Percentiles rank a stretch among this genome's conserved stretches.
phyloP scores from a whole-genome alignment of 371 early-diverging fungal genomes.

The Neoconidiobolus thromboides region DNA sequence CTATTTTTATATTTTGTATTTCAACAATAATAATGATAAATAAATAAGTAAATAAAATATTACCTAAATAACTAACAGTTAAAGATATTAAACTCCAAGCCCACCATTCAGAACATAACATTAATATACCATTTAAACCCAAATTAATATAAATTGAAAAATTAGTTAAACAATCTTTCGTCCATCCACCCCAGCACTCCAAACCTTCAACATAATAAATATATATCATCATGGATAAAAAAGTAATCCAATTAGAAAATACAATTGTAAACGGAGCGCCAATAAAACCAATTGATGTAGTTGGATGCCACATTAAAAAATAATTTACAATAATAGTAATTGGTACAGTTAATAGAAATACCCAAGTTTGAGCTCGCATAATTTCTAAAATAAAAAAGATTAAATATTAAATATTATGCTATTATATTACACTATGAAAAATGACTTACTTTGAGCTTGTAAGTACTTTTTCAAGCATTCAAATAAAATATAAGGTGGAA shows the following conservation, averaged over 20 bases:
- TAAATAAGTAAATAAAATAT: slow-evolving; percentile 15
- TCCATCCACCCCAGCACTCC: slow-evolving; percentile 74
- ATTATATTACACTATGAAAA: slow-evolving; percentile 3
- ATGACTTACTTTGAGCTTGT: slow-evolving; percentile 38
- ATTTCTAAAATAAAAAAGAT: slow-evolving; percentile 17
- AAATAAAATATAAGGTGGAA: slow-evolving; percentile 54
- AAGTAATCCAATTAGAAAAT: slow-evolving; percentile 53
- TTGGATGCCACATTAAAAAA: slow-evolving; percentile 41
- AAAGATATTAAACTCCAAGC: slow-evolving; percentile 48
- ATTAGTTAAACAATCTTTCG: slow-evolving; percentile 32
- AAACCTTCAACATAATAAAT: slow-evolving; percentile 39
- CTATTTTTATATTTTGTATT: no score
- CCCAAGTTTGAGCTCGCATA: slow-evolving; percentile 58
- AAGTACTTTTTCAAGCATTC: slow-evolving; percentile 62
- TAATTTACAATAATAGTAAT: slow-evolving; percentile 56
- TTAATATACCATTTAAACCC: slow-evolving; percentile 31
- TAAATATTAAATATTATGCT: slow-evolving; percentile 8
- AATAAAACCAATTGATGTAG: slow-evolving; percentile 45
- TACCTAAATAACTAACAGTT: slow-evolving; percentile 55
- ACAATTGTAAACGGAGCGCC: slow-evolving; percentile 71
- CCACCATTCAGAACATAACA: slow-evolving; percentile 64
- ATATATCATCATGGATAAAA: slow-evolving; percentile 35
- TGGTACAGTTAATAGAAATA: slow-evolving; percentile 46
- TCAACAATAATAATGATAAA: no score
- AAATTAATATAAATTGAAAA: slow-evolving; percentile 46